Evolutionary conservation across 192 early-diverging fungal genomes (phyloP).

Genomic region (Rhizoclosmatium globosum): DNA sequence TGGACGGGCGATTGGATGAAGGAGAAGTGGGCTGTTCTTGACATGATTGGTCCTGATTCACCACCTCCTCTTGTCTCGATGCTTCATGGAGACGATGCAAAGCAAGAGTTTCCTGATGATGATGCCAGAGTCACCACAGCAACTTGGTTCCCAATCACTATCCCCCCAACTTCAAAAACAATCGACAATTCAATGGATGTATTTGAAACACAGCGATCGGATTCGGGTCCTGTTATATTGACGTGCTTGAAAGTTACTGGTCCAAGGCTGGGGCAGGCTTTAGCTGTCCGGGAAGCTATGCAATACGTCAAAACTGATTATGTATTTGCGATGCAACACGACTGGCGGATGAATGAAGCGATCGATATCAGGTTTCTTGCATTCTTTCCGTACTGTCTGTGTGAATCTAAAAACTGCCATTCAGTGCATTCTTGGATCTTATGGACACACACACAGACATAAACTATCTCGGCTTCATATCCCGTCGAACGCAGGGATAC

Average conservation of each 20-base stretch:
- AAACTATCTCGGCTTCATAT: constrained; percentile 17
- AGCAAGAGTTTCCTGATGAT: not conserved
- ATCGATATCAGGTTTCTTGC: not conserved
- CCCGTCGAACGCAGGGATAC: constrained; percentile 36
- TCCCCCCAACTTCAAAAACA: not conserved
- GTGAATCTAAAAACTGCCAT: constrained; percentile 3
- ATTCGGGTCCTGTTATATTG: not conserved
- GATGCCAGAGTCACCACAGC: not conserved
- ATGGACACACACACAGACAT: not conserved
- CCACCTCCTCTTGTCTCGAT: not conserved
- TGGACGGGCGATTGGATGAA: not conserved
- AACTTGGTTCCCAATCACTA: not conserved
- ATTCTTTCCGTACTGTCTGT: constrained; percentile 1
- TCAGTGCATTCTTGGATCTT: constrained; percentile 29
- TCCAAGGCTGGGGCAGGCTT: constrained; percentile 41
- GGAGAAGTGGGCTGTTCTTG: not conserved
- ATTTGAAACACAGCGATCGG: too few species aligned
- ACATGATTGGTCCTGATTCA: not conserved
- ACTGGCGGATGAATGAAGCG: constrained; percentile 40
- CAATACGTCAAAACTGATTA: constrained; percentile 41
- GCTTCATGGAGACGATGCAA: not conserved
- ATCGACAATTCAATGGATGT: not conserved
- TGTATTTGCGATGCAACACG: constrained; percentile 47
- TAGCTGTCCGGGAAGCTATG: constrained; percentile 40
- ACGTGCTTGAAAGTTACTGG: not conserved